phyloP scores from a whole-genome alignment of 176 grass and related monocot species.

The Otatea glauca region DNA sequence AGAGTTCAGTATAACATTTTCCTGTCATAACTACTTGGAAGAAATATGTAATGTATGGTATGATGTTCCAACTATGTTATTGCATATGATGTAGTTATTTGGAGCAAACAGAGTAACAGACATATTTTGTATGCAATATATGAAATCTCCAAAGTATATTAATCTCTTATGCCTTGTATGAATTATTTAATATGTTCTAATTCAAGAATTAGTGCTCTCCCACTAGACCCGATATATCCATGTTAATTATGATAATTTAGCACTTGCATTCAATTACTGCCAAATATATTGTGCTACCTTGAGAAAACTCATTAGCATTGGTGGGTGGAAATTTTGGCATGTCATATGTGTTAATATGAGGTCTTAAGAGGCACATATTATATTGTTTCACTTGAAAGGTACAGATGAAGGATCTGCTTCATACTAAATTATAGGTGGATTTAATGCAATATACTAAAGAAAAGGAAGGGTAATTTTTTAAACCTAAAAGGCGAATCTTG shows the following conservation, averaged over 20 bases:
- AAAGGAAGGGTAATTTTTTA: background rate
- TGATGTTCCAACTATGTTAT: background rate
- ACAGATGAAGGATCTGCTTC: background rate
- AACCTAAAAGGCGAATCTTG: background rate
- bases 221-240: background rate
- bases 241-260: conserved; percentile 13
- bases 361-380: background rate
- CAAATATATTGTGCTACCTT: background rate
- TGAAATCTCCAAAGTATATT: background rate
- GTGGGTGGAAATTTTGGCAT: background rate
- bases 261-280: background rate
- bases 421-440: background rate
- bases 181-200: conserved; percentile 13
- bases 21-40: background rate
- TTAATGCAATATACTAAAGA: background rate
- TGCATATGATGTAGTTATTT: background rate
- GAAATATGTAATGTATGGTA: conserved; percentile 2
- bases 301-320: background rate
- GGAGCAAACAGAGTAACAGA: background rate
- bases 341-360: background rate
- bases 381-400: background rate
- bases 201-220: background rate
- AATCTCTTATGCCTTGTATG: background rate
- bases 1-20: background rate
- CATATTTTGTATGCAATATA: background rate